Conservation (phyloP, 176 grass and related monocot genomes). For the Urochloa ruziziensis region DNA sequence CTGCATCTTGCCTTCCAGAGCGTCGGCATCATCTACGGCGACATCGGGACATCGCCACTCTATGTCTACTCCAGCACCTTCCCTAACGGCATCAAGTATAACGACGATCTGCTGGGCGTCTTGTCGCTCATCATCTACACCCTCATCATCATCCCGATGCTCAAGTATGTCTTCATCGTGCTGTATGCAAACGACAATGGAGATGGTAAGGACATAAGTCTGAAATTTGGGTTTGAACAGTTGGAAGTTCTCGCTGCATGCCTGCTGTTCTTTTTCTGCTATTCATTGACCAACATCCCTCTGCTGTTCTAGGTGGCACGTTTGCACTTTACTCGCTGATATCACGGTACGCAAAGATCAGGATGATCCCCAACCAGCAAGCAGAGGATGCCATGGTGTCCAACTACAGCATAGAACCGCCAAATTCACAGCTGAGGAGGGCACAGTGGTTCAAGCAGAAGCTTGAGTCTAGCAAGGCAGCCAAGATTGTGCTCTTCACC, state of each 20-base stretch:
- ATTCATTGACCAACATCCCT: background rate
- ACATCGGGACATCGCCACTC: constrained; percentile 69
- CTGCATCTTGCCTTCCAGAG: constrained; percentile 63
- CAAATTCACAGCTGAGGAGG: constrained; percentile 13
- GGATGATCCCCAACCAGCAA: constrained; percentile 48
- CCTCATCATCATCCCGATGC: constrained; percentile 33
- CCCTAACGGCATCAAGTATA: constrained; percentile 39
- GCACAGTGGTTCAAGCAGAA: constrained; percentile 34
- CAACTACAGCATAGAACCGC: constrained; percentile 27
- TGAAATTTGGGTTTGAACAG: background rate
- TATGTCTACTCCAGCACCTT: constrained; percentile 62
- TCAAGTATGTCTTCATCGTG: constrained; percentile 56
- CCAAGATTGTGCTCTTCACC: constrained; percentile 34
- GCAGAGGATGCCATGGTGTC: constrained; percentile 43
- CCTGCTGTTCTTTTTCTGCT: background rate
- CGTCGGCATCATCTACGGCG: constrained; percentile 57
- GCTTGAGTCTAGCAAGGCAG: constrained; percentile 28
- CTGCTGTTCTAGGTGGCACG: constrained; percentile 36
- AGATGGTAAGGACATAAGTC: constrained; percentile 26
- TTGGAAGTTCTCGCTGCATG: background rate
- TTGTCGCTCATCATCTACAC: constrained; percentile 61
- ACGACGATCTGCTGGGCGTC: constrained; percentile 48
- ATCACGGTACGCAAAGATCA: constrained; percentile 46
- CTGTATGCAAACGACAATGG: constrained; percentile 57
- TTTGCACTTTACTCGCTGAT: constrained; percentile 59